phyloP scores from a whole-genome alignment of 2,329 filamentous ascomycete genomes.

The Xylogone sp. region DNA sequence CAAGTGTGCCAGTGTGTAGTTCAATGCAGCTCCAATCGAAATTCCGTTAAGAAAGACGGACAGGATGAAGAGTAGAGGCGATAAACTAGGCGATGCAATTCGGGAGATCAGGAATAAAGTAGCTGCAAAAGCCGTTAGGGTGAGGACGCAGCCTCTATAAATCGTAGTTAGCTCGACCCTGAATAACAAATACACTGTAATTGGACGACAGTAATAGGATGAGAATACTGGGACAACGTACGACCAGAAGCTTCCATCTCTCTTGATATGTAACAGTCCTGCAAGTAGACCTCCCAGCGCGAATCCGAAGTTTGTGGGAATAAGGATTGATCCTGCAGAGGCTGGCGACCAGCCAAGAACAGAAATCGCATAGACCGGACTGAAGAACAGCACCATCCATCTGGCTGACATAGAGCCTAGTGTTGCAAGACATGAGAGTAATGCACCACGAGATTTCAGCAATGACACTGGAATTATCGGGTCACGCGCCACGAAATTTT shows the following conservation, averaged over 20 bases:
- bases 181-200: background rate
- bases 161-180: background rate
- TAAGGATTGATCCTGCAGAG: constrained; percentile 68
- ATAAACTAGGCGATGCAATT: constrained; percentile 48
- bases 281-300: constrained; percentile 68
- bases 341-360: constrained; percentile 68
- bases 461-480: constrained; percentile 73
- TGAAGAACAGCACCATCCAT: constrained; percentile 78
- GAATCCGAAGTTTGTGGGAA: constrained; percentile 80
- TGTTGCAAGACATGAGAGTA: constrained; percentile 71
- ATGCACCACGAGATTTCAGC: constrained; percentile 64
- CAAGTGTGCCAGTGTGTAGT: constrained; percentile 78
- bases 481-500: constrained; percentile 59
- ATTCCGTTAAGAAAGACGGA: constrained; percentile 69
- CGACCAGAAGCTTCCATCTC: constrained; percentile 68
- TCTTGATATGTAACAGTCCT: constrained; percentile 72
- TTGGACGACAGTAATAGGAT: background rate
- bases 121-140: constrained; percentile 56
- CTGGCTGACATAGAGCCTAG: constrained; percentile 77
- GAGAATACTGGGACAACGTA: constrained; percentile 20
- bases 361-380: constrained; percentile 74
- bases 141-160: constrained; percentile 49
- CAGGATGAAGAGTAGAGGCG: constrained; percentile 50
- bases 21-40: constrained; percentile 67
- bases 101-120: constrained; percentile 54